Percentiles rank a stretch among this genome's conserved stretches.
phyloP scores from a whole-genome alignment of 2,329 filamentous ascomycete genomes.

The Colletotrichum ledebouriae region DNA sequence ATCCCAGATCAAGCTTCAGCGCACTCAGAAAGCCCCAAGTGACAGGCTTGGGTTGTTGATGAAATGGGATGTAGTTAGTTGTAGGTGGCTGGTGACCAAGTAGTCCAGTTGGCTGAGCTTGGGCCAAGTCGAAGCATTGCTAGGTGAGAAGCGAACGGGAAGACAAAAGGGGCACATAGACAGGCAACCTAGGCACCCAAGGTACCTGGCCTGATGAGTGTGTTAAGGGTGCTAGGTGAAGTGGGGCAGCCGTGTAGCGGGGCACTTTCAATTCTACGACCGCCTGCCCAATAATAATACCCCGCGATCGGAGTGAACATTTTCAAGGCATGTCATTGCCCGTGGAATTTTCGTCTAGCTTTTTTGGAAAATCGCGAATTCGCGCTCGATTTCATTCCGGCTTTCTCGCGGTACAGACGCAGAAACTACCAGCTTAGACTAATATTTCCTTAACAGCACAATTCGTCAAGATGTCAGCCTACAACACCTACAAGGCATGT shows the following conservation, averaged over 20 bases:
- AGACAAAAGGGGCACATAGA: conserved; percentile 17
- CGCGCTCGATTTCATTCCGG: too few relatives aligned
- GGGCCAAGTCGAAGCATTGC: conserved; percentile 36
- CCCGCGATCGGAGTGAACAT: conserved; percentile 27
- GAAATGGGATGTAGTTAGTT: conserved; percentile 30
- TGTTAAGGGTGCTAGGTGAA: too few relatives aligned
- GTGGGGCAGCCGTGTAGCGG: background rate
- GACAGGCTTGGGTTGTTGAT: conserved; percentile 8
- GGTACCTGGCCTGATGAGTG: background rate
- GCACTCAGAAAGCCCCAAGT: conserved; percentile 11
- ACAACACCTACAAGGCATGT: conserved; percentile 11
- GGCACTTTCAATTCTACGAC: conserved; percentile 15
- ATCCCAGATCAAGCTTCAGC: conserved; percentile 29
- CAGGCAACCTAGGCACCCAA: too few relatives aligned
- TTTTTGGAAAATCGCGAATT: too few relatives aligned
- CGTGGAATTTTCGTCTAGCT: background rate
- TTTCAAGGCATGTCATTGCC: conserved; percentile 27
- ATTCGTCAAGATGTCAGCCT: conserved; percentile 7
- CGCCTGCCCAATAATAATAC: conserved; percentile 31
- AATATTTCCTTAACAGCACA: too few relatives aligned
- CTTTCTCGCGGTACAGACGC: too few relatives aligned
- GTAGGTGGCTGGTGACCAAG: conserved; percentile 37
- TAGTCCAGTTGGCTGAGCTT: conserved; percentile 27
- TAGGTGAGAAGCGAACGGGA: background rate
- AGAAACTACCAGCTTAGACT: too few relatives aligned